Percentiles rank a stretch among this genome's conserved stretches.
Conservation (phyloP, 1,284 basidiomycete genomes). For the Cutaneotrichosporon sp. region DNA sequence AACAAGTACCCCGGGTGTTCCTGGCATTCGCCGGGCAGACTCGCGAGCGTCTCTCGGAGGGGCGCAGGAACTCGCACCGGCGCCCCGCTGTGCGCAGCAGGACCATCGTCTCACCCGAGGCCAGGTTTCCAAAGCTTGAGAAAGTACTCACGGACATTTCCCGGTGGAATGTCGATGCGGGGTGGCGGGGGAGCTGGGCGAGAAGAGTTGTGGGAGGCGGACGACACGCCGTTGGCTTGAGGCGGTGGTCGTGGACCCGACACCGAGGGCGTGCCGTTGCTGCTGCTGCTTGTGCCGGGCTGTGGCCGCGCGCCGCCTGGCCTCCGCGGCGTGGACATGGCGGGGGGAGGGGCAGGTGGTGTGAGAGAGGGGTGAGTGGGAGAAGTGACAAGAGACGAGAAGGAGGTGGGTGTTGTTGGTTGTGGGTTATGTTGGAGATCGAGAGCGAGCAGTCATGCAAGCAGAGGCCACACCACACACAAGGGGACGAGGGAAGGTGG, state of each 20-base stretch:
- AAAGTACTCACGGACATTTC: slow-evolving; percentile 48
- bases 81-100: too few species aligned
- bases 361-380: background rate
- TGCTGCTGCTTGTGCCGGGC: background rate
- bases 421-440: too few species aligned
- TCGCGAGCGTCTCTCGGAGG: too few species aligned
- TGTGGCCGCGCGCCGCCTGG: slow-evolving; percentile 20
- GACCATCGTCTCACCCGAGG: too few species aligned
- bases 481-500: too few species aligned
- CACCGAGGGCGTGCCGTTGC: background rate
- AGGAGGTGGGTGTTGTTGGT: too few species aligned
- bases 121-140: too few species aligned
- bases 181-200: slow-evolving; percentile 16
- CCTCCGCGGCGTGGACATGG: slow-evolving; percentile 12
- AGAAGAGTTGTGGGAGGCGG: slow-evolving; percentile 3
- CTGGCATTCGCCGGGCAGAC: background rate
- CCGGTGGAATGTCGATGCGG: slow-evolving; percentile 39
- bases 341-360: background rate
- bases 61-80: too few species aligned
- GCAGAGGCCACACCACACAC: too few species aligned
- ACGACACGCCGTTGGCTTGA: background rate
- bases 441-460: too few species aligned
- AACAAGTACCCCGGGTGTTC: too few species aligned
- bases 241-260: background rate
- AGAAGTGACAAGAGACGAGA: too few species aligned